Evolutionary conservation across 495 filamentous ascomycete species (phyloP), one percentile per base, ranked within the genome.

Genomic region (Aspergillus olivimuriae): DNA sequence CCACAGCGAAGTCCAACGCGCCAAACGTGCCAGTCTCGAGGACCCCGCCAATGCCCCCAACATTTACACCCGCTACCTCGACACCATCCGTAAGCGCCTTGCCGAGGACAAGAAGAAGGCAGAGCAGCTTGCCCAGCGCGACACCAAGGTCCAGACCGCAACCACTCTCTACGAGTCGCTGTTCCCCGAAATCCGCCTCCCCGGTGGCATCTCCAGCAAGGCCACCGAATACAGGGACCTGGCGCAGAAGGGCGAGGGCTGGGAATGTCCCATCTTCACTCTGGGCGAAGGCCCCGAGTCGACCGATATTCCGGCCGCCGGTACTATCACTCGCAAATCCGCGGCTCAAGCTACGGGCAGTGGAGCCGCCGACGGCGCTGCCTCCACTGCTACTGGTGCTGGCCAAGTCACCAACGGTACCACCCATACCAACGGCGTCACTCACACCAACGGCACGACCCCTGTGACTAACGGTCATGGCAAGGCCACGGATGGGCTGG

Each of bases 231-330:
- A 91, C 73, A 88, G 81, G 63, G 81, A 96, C 33, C 72, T 95
- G 30, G 87, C 92, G 11, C 69, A 71, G 41, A 89, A 88, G 74
- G 92, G 94, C 38, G 84, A 96, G 52, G 83, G 82, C 62, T 98
- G 92, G 92, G 83, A 95, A 68, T 91, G 84, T 21, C 89, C 94
- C 22, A 80, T 98, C 55, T 98, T 98, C 74, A 82, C 77, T 55
- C 83, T 97, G 48, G 94, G 92, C 40, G 72, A 65, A n/a, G 88
- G 91, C 5, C 54, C 73, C 4, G 80, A 84, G 67, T 84, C 86
- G 11, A 70, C 64, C 24, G 75, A 84, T 55, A 77, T 96, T 34
- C 86, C 89, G 4, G 53, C 65, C 38, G 63, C 79, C n/a, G 72
- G 74, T 1, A 41, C 72, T 34, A 71, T 94, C 28, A 76, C 71